Evolutionary conservation across 306 rosid species (phyloP).

Genomic region (Fragaria vesca): DNA sequence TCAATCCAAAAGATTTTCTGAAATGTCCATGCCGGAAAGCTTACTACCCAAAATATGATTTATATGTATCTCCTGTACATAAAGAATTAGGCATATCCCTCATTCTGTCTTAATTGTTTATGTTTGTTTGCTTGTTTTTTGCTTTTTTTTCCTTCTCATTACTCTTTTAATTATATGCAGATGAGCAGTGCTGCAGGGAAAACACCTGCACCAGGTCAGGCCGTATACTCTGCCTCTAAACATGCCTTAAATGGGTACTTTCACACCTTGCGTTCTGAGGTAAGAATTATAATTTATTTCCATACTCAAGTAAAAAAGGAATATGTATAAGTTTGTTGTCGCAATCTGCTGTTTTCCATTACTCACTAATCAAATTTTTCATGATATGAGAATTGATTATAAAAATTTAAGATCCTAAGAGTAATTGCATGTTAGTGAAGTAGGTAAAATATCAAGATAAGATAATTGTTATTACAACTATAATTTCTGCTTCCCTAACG

Average conservation of each 20-base stretch:
- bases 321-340: constrained; percentile 3
- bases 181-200: constrained; percentile 98
- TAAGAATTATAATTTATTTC: constrained; percentile 30
- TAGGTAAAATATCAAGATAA: neutral
- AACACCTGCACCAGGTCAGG: constrained; percentile 95
- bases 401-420: neutral
- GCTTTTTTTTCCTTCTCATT: constrained; percentile 18
- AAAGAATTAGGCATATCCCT: neutral
- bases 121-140: constrained; percentile 15
- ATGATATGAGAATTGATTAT: neutral
- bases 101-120: neutral
- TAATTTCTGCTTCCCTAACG: neutral
- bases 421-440: neutral
- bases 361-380: neutral
- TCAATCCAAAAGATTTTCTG: neutral
- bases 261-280: constrained; percentile 94
- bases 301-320: neutral
- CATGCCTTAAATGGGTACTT: constrained; percentile 89
- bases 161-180: constrained; percentile 39
- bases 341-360: neutral
- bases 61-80: neutral
- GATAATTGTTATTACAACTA: neutral
- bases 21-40: neutral
- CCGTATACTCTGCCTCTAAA: constrained; percentile 91
- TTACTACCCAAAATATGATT: constrained; percentile 5